Base-by-base conservation (phyloP, 768 basidiomycete genomes). In the Suillus subalutaceus region DNA sequence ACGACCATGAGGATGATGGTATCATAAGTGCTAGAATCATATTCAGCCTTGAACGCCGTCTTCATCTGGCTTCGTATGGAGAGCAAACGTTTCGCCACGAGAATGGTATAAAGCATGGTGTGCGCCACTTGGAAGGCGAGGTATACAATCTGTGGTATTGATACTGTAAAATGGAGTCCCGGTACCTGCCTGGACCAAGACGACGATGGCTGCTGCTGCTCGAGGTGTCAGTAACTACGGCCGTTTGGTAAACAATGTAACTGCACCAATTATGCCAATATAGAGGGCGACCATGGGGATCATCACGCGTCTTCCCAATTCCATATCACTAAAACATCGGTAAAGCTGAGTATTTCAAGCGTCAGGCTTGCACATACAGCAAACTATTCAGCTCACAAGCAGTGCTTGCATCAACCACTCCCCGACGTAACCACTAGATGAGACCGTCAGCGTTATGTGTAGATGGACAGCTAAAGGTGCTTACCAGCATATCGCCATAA, bases 1-100 rank as follows among this genome's bases (percentile, higher is more conserved):
- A 35, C 18, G 16, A 63, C 15, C 62, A 63, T 52, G 48, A 26
- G 40, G 18, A 63, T 61, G 32, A 41, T 15, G 7, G 26, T 61
- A n/a, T 61, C 43, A 40, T 61, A 26, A 40, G 44, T 32, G 9
- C 44, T 12, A 55, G 43, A 61, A 26, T 41, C 44, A 55, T 26
- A 61, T 61, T 4, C 44, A 6, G 7, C 43, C 26, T n/a, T n/a
- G n/a, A 50, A 13, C 6, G 40, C 60, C 2, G 23, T 9, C 20
- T n/a, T 53, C 44, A 61, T 26, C 41, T 18, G 12, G 13, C 23
- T 6, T n/a, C 44, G 55, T 20, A 56, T 35, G 20, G 12, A 3
- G 35, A 56, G 55, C 6, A 56, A 13, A 35, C 55, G 55, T 7
- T 3, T 56, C 1, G 20, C 10, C 12, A 56, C 55, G 35, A 56